Conservation (phyloP, 805 yeast species). For the Candida ascalaphidarum region DNA sequence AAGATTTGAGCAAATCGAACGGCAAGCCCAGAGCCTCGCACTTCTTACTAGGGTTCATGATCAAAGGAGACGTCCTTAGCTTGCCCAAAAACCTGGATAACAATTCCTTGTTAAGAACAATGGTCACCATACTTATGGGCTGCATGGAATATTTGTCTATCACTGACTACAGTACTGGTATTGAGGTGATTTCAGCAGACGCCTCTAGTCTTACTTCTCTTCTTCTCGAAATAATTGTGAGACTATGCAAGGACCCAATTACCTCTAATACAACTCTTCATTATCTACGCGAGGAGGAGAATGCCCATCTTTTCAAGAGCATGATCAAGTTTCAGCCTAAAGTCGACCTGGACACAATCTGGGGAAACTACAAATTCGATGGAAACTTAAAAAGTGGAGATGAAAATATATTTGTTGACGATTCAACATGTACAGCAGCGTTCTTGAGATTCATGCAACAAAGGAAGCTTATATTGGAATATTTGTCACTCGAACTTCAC, state of each 20-base stretch:
- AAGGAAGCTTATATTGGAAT: constrained; percentile 54
- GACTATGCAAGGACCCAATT: constrained; percentile 48
- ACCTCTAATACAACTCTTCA: constrained; percentile 45
- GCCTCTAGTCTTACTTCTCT: constrained; percentile 52
- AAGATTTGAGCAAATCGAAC: constrained; percentile 33
- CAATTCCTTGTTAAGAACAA: constrained; percentile 29
- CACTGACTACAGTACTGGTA: constrained; percentile 15
- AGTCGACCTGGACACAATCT: constrained; percentile 44
- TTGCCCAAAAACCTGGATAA: constrained; percentile 7
- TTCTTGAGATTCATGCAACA: constrained; percentile 53
- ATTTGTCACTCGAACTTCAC: constrained; percentile 68
- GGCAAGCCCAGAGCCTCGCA: constrained; percentile 55
- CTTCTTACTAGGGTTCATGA: constrained; percentile 67
- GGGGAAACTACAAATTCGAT: constrained; percentile 42
- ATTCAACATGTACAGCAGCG: constrained; percentile 37
- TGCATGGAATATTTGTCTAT: constrained; percentile 36
- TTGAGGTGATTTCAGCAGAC: constrained; percentile 46
- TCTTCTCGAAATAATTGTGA: constrained; percentile 53
- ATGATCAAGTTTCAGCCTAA: constrained; percentile 46
- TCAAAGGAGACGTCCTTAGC: constrained; percentile 36
- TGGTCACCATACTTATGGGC: constrained; percentile 42
- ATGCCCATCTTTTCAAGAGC: constrained; percentile 41
- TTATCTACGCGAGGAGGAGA: constrained; percentile 39
- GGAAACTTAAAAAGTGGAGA: constrained; percentile 23
- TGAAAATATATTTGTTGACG: constrained; percentile 24